phyloP scores from a whole-genome alignment of 108 stramenopile genomes.

The Cyclotella baltica region DNA sequence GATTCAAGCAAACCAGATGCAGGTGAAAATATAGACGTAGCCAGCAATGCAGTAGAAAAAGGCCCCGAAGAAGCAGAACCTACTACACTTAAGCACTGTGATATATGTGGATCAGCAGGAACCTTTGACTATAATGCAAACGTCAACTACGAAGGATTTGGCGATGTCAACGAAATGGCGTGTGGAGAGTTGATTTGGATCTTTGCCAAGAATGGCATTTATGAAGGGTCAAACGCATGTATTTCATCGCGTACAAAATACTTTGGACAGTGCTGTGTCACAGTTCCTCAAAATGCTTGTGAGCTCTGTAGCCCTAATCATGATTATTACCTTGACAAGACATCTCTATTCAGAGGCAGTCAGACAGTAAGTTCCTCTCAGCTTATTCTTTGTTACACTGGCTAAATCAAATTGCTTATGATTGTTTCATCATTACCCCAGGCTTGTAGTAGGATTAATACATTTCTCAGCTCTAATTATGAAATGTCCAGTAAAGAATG shows the following conservation, averaged over 20 bases:
- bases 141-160: conserved; percentile 23
- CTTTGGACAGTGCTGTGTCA: conserved; percentile 28
- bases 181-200: conserved; percentile 39
- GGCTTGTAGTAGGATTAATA: conserved; percentile 20
- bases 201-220: conserved; percentile 24
- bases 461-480: conserved; percentile 9
- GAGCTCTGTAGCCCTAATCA: conserved; percentile 16
- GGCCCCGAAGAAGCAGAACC: not conserved
- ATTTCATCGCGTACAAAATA: conserved; percentile 23
- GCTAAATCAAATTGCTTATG: no score
- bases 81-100: conserved; percentile 4
- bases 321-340: conserved; percentile 17
- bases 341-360: conserved; percentile 13
- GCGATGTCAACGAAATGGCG: conserved; percentile 11
- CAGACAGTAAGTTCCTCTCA: no score
- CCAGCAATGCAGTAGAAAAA: not conserved
- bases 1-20: not conserved
- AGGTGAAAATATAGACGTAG: not conserved
- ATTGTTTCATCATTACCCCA: no score
- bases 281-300: conserved; percentile 25
- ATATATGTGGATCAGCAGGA: conserved; percentile 32
- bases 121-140: conserved; percentile 13
- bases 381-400: no score
- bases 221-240: conserved; percentile 34
- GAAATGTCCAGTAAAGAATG: conserved; percentile 35